Conservation (phyloP, 306 rosid species). For the Pterocarpus santalinus region DNA sequence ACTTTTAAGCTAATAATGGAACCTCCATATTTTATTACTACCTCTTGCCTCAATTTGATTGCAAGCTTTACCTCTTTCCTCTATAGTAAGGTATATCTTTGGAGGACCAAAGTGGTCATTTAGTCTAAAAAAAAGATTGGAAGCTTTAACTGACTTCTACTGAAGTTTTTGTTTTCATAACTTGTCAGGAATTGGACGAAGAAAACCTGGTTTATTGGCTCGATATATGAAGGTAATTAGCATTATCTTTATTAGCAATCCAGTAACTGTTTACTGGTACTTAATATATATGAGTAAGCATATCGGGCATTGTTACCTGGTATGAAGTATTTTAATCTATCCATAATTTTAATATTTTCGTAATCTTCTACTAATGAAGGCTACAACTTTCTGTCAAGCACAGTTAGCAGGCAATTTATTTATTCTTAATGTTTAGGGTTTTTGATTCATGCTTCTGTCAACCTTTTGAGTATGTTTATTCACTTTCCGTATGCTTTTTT, state of each 20-base stretch:
- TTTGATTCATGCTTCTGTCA: constrained; percentile 15
- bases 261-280: constrained; percentile 18
- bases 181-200: constrained; percentile 66
- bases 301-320: constrained; percentile 15
- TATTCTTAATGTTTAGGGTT: constrained; percentile 17
- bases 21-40: constrained; percentile 31
- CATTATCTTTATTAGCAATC: background rate
- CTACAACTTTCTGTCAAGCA: constrained; percentile 28
- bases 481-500: constrained; percentile 11
- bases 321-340: constrained; percentile 15
- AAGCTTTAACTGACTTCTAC: constrained; percentile 39
- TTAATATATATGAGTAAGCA: constrained; percentile 19
- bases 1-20: constrained; percentile 27
- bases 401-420: background rate
- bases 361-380: constrained; percentile 28
- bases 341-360: constrained; percentile 24
- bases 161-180: constrained; percentile 47
- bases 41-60: constrained; percentile 16
- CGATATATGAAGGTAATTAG: constrained; percentile 91
- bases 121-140: constrained; percentile 25
- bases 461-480: constrained; percentile 34
- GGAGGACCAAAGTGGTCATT: constrained; percentile 26
- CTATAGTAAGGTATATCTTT: constrained; percentile 3
- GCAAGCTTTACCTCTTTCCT: constrained; percentile 21
- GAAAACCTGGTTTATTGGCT: constrained; percentile 78